phyloP scores from a whole-genome alignment of 495 filamentous ascomycete genomes.

The Penicillium roqueforti region DNA sequence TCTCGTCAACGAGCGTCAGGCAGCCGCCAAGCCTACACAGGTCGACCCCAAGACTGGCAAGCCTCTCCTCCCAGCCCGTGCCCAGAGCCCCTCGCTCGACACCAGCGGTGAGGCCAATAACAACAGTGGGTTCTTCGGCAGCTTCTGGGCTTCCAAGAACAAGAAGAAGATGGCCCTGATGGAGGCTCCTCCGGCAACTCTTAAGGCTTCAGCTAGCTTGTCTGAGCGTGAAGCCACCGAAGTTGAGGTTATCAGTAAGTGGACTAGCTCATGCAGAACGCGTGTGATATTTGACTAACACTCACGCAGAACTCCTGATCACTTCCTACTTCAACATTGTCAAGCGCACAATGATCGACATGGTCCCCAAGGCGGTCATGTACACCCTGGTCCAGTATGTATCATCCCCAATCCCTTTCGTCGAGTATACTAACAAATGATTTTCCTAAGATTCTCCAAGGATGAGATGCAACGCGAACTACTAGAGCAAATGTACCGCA shows the following conservation, averaged over 20 bases:
- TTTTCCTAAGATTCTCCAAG: conserved; percentile 74
- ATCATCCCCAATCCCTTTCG: background rate
- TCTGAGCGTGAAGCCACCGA: conserved; percentile 91
- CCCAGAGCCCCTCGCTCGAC: conserved; percentile 63
- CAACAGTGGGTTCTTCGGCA: conserved; percentile 85
- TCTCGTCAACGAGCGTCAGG: conserved; percentile 88
- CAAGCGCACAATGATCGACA: conserved; percentile 97
- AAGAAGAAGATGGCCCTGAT: conserved; percentile 99
- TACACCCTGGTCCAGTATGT: conserved; percentile 89
- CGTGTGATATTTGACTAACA: conserved; percentile 3
- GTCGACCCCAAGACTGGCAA: conserved; percentile 99
- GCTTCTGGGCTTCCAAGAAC: conserved; percentile 96
- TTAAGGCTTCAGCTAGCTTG: conserved; percentile 90
- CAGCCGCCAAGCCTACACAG: conserved; percentile 77
- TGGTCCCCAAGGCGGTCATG: conserved; percentile 99
- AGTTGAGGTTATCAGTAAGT: conserved; percentile 97
- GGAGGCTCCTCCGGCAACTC: conserved; percentile 86
- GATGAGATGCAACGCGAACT: conserved; percentile 99
- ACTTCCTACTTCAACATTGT: conserved; percentile 98
- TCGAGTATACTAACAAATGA: background rate
- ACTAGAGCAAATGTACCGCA: conserved; percentile 95
- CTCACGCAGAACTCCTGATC: conserved; percentile 76
- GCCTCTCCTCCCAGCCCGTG: conserved; percentile 76
- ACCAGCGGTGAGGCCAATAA: conserved; percentile 51
- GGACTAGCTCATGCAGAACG: too few relatives aligned